Conservation (phyloP, 2,329 filamentous ascomycete genomes). For the Aspergillus chevalieri region DNA sequence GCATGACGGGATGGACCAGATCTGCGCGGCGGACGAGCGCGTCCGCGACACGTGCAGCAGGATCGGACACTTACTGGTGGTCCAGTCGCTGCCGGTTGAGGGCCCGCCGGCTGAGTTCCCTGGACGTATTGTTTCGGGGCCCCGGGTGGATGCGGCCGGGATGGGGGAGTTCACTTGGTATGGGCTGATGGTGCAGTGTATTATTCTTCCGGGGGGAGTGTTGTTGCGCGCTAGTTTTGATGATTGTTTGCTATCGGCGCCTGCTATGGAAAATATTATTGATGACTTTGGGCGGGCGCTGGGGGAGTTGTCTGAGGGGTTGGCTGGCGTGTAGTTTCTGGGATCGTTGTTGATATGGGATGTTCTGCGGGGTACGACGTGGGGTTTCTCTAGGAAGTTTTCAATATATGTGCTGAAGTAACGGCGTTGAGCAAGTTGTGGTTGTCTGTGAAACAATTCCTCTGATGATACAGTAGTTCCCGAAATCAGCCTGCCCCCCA, state of each 20-base stretch:
- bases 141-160: background rate
- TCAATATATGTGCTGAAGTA: no score
- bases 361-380: no score
- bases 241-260: background rate
- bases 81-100: background rate
- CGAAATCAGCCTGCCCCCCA: no score
- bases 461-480: no score
- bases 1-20: background rate
- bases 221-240: background rate
- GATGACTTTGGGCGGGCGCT: no score
- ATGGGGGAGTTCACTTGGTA: background rate
- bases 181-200: background rate
- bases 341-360: no score
- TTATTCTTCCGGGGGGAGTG: background rate
- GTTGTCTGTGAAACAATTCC: no score
- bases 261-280: background rate
- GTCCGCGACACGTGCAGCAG: background rate
- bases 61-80: background rate
- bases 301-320: no score
- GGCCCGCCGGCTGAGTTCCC: background rate
- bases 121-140: background rate
- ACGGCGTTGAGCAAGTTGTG: no score
- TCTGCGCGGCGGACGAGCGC: background rate
- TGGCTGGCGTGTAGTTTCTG: no score
- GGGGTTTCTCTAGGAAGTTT: no score